Evolutionary conservation across 1,139 yeast species (phyloP), one percentile per base, ranked within the genome.

Genomic region (Geotrichum aggregatum): DNA sequence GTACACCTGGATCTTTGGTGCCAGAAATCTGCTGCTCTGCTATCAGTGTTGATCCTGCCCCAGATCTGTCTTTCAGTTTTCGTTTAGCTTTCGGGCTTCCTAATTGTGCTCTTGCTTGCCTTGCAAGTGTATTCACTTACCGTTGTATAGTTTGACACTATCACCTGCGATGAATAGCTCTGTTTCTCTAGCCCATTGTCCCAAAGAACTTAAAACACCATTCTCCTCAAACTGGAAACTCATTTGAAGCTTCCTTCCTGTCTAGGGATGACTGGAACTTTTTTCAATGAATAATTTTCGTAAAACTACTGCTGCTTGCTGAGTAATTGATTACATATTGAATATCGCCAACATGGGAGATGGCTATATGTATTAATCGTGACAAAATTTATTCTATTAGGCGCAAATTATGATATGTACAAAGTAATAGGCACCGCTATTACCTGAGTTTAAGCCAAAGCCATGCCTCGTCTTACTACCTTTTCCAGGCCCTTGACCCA

Each of bases 401-500:
- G 18, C 8, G n/a, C 26, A 19, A 19, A 22, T 18, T 28, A 19
- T 18, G 5, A 24, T 24, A 24, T 24, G 5, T 24, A 24, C 28
- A 24, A 24, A 24, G 7, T 24, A 8, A 24, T 24, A 24, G 28
- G 28, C 8, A 24, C 7, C 8, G 8, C 8, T 24, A 24, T 5
- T 8, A 24, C 8, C 8, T 24, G 8, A 24, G 28, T 8, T 30
- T 48, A 54, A 11, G 56, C 56, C n/a, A 54, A 30, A 14, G 50
- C 47, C 47, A 63, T 51, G 44, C 67, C 63, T 44, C 77, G 77
- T 61, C 80, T 79, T 34, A 86, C 75, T 5, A 85, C 84, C 57
- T 77, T 81, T 38, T 92, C 91, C 45, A 91, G 74, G 3, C 95
- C 96, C 63, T 83, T 83, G 28, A 91, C 83, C 92, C 96, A 89